A percentile compares a stretch with the other conserved stretches of the same genome.
Conservation (phyloP, 164 flowering plant genomes). For the Annona squamosa region DNA sequence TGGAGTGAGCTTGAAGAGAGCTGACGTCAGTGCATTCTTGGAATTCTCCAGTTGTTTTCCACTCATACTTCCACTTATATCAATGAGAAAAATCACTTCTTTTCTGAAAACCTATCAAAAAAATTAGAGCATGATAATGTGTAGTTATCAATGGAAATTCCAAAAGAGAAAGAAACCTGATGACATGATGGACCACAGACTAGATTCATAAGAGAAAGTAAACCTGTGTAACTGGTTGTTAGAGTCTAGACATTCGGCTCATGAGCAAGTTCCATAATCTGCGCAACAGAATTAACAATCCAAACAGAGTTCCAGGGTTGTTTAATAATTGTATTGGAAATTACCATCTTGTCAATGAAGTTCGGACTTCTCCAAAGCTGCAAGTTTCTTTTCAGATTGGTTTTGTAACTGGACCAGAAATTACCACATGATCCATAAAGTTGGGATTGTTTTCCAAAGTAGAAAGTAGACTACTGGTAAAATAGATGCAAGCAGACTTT, state of each 20-base stretch:
- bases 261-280: background rate
- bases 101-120: constrained; percentile 60
- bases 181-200: background rate
- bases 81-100: constrained; percentile 71
- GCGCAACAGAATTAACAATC: background rate
- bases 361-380: too few relatives aligned
- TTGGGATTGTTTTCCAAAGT: background rate
- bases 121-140: constrained; percentile 10
- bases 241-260: background rate
- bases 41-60: constrained; percentile 64
- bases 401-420: too few relatives aligned
- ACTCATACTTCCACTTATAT: constrained; percentile 87
- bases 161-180: background rate
- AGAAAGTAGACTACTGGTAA: background rate
- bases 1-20: constrained; percentile 50
- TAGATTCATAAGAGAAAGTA: background rate
- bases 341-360: too few relatives aligned
- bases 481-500: too few relatives aligned
- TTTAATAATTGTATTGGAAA: too few relatives aligned
- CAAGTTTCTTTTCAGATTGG: too few relatives aligned
- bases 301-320: background rate
- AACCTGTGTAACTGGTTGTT: background rate
- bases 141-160: constrained; percentile 1
- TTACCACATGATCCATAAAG: background rate
- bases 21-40: constrained; percentile 44